Evolutionary conservation across 768 basidiomycete genomes (phyloP).

Genomic region (Lactarius trivialis): DNA sequence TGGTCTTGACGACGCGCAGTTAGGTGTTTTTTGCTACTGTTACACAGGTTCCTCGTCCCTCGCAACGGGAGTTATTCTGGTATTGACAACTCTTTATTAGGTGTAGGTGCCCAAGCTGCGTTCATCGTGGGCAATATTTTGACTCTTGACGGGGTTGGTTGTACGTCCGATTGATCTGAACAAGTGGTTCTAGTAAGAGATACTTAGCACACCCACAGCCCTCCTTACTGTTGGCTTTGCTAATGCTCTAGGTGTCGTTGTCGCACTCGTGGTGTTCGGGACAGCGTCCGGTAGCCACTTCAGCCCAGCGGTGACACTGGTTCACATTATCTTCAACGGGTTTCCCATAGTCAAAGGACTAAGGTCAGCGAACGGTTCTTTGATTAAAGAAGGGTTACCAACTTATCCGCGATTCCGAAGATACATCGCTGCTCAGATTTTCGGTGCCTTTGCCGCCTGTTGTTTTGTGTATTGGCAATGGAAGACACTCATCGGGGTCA

Average conservation of each 20-base stretch:
- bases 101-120: slow-evolving; percentile 32
- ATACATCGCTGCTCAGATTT: slow-evolving; percentile 31
- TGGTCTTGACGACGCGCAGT: slow-evolving; percentile 2
- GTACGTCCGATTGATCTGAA: slow-evolving; percentile 25
- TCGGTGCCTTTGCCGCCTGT: slow-evolving; percentile 30
- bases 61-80: background rate
- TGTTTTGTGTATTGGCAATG: slow-evolving; percentile 30
- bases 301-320: slow-evolving; percentile 53
- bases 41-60: slow-evolving; percentile 10
- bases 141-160: slow-evolving; percentile 25
- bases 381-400: background rate
- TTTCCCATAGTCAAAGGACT: slow-evolving; percentile 48
- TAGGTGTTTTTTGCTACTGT: slow-evolving; percentile 20
- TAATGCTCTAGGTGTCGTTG: slow-evolving; percentile 35
- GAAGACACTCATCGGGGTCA: slow-evolving; percentile 18
- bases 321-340: slow-evolving; percentile 44
- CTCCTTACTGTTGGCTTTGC: slow-evolving; percentile 32
- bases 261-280: slow-evolving; percentile 32
- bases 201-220: slow-evolving; percentile 21
- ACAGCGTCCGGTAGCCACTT: slow-evolving; percentile 37
- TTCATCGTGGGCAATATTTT: slow-evolving; percentile 28
- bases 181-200: background rate
- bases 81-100: slow-evolving; percentile 14
- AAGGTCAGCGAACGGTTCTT: slow-evolving; percentile 35
- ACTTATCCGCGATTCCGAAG: slow-evolving; percentile 7